Evolutionary conservation across 108 stramenopile genomes (phyloP).

Genomic region (Epithemia pelagica): DNA sequence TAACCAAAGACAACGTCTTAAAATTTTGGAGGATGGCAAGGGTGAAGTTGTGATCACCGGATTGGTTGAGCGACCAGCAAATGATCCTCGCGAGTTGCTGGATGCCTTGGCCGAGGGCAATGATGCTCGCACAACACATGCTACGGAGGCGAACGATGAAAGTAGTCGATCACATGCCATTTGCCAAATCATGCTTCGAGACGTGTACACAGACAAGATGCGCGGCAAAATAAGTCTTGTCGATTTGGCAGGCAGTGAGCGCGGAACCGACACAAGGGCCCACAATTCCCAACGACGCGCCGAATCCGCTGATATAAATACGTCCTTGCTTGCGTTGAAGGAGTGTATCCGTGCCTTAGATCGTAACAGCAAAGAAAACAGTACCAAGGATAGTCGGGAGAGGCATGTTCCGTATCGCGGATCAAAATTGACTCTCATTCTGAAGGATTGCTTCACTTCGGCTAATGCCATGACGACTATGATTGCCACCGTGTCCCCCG

Average conservation of each 20-base stretch:
- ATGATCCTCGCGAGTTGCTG: conserved; percentile 71
- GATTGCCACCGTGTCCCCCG: conserved; percentile 96
- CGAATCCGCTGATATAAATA: conserved; percentile 98
- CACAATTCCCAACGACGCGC: conserved; percentile 92
- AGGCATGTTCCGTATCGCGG: conserved; percentile 97
- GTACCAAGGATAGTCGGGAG: conserved; percentile 8
- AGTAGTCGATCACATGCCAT: conserved; percentile 95
- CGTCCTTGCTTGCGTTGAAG: conserved; percentile 90
- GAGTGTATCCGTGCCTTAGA: conserved; percentile 97
- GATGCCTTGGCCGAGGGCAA: conserved; percentile 82
- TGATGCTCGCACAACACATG: conserved; percentile 89
- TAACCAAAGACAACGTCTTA: conserved; percentile 83
- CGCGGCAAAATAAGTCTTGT: conserved; percentile 90
- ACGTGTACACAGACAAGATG: conserved; percentile 38
- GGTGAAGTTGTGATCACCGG: conserved; percentile 92
- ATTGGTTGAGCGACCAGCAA: conserved; percentile 73
- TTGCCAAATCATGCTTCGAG: conserved; percentile 89
- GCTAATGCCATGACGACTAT: conserved; percentile 89
- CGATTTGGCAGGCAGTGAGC: conserved; percentile 95
- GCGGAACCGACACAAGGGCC: conserved; percentile 90
- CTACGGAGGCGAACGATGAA: conserved; percentile 89
- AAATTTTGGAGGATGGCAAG: conserved; percentile 94
- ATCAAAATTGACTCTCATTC: conserved; percentile 94
- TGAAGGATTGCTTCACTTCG: conserved; percentile 96
- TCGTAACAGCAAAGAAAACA: conserved; percentile 15